These are phyloP conservation scores for Ophiognomonia clavigignenti-juglandacearum DNA, from an alignment of 2,329 filamentous ascomycete genomes.

Conservation along the genomic window DNA sequence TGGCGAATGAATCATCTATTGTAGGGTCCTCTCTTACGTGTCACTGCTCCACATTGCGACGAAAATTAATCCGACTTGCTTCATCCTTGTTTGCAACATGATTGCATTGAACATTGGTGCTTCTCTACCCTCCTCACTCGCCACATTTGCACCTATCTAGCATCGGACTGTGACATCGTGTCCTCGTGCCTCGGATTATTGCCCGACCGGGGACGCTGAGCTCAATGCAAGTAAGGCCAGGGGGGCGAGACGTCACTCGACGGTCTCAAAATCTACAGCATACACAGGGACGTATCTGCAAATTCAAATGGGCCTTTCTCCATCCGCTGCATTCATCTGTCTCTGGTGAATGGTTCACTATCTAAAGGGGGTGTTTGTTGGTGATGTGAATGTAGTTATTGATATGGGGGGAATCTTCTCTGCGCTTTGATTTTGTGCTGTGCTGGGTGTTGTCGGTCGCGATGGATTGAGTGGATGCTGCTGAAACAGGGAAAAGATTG, in stretches of 20 bases:
- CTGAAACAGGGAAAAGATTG: background rate
- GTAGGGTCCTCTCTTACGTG: too few relatives aligned
- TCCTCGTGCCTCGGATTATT: too few relatives aligned
- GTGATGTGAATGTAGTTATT: background rate
- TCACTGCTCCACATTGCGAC: too few relatives aligned
- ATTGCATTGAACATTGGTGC: too few relatives aligned
- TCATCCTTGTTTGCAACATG: too few relatives aligned
- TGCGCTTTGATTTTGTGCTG: background rate
- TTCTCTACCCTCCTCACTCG: too few relatives aligned
- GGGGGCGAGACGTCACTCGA: constrained; percentile 11
- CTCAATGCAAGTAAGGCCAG: background rate
- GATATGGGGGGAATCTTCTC: background rate
- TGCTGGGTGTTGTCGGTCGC: background rate
- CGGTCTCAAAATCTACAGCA: constrained; percentile 2
- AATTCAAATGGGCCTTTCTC: constrained; percentile 3
- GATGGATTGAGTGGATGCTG: constrained; percentile 3
- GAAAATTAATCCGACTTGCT: too few relatives aligned
- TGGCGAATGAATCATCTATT: too few relatives aligned
- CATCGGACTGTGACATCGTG: too few relatives aligned
- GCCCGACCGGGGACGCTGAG: too few relatives aligned
- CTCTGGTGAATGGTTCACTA: constrained; percentile 1
- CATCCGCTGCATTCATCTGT: constrained; percentile 2
- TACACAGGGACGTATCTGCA: constrained; percentile 6
- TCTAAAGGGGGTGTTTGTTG: constrained; percentile 1
- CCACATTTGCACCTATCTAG: too few relatives aligned